These are phyloP conservation scores for Coniochaeta pulveracea DNA, from an alignment of 2,329 filamentous ascomycete genomes.

Conservation along the genomic window DNA sequence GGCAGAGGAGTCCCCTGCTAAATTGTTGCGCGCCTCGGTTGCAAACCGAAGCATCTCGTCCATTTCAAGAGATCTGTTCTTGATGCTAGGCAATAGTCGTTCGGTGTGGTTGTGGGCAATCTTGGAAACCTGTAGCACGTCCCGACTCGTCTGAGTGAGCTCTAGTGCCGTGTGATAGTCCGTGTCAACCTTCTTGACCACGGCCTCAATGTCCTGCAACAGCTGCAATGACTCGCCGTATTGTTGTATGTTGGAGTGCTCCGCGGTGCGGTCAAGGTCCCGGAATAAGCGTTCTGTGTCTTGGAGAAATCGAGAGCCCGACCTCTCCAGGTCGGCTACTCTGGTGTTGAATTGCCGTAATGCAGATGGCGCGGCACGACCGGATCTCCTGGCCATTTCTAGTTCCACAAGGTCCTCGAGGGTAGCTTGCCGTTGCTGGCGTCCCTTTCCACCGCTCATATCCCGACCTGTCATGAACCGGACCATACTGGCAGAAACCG, in stretches of 20 bases:
- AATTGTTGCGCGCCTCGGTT: constrained; percentile 55
- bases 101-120: constrained; percentile 53
- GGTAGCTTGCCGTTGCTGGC: constrained; percentile 39
- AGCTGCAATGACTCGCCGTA: constrained; percentile 56
- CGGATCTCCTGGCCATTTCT: constrained; percentile 62
- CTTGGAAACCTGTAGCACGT: constrained; percentile 50
- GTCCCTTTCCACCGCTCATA: constrained; percentile 22
- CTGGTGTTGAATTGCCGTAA: constrained; percentile 49
- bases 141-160: constrained; percentile 52
- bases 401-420: constrained; percentile 68
- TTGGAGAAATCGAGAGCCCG: constrained; percentile 46
- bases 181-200: constrained; percentile 75
- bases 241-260: constrained; percentile 43
- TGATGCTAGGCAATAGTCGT: constrained; percentile 45
- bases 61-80: constrained; percentile 47
- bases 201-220: constrained; percentile 73
- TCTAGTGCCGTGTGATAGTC: constrained; percentile 71
- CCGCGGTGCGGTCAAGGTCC: constrained; percentile 48
- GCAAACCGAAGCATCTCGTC: constrained; percentile 46
- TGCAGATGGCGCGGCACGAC: constrained; percentile 47
- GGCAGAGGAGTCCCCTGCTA: constrained; percentile 52
- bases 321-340: constrained; percentile 48
- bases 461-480: constrained; percentile 48
- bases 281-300: constrained; percentile 51
- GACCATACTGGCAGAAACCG: constrained; percentile 55